A percentile compares a stretch with the other conserved stretches of the same genome.
Evolutionary conservation across 176 grass and related monocot genomes (phyloP).

Genomic region (Lolium rigidum): DNA sequence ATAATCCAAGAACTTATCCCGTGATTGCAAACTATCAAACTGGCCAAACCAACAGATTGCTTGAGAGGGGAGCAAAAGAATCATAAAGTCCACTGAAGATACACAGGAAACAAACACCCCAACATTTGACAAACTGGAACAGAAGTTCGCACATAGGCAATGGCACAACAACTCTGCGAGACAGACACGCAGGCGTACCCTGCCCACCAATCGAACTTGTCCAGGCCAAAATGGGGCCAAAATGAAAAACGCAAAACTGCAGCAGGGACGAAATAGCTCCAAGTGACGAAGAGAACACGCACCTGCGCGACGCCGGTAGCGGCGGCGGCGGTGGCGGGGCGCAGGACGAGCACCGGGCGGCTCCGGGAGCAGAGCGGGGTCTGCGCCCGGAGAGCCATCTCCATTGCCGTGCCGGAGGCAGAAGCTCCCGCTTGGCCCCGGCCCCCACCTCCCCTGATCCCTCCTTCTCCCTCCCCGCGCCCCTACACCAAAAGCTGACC

Average conservation of each 20-base stretch:
- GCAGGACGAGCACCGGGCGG: constrained; percentile 32
- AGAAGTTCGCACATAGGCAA: background rate
- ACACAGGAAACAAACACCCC: background rate
- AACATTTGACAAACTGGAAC: background rate
- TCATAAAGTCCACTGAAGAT: background rate
- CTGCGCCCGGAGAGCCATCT: constrained; percentile 59
- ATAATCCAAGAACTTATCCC: background rate
- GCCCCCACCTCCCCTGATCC: too few species aligned
- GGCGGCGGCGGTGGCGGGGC: constrained; percentile 29
- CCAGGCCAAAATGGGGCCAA: background rate
- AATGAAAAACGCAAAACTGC: background rate
- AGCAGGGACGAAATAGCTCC: background rate
- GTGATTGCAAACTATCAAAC: background rate
- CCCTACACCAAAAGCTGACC: too few species aligned
- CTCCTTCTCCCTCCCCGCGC: background rate
- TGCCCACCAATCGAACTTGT: constrained; percentile 13
- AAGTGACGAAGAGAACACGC: background rate
- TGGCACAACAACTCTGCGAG: background rate
- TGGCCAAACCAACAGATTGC: background rate
- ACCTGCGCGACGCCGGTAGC: constrained; percentile 34
- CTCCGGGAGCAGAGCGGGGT: constrained; percentile 52
- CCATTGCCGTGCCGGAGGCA: constrained; percentile 36
- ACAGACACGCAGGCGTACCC: background rate
- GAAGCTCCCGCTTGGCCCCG: background rate
- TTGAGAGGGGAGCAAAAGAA: background rate